Conservation (phyloP, 129 eudicot species). For the Flaveria bidentis region DNA sequence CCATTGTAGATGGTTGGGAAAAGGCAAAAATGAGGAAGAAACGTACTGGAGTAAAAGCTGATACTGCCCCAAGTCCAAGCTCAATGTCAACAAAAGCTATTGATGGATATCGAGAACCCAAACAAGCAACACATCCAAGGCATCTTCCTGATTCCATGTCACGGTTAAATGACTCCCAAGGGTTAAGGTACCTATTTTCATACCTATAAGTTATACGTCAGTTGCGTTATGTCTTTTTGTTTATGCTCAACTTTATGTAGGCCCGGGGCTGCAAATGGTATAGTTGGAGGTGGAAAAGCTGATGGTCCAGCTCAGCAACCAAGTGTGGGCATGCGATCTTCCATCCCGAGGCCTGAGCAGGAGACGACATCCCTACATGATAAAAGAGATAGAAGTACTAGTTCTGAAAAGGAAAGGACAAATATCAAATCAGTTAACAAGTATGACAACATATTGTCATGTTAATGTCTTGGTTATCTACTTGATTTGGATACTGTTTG, state of each 20-base stretch:
- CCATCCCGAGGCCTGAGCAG: constrained; percentile 60
- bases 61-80: constrained; percentile 54
- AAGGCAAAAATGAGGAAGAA: constrained; percentile 85
- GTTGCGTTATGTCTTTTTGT: constrained; percentile 19
- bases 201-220: not conserved
- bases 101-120: constrained; percentile 72
- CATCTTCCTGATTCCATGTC: constrained; percentile 55
- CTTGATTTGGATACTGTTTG: not conserved
- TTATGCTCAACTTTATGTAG: constrained; percentile 37
- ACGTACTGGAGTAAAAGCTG: constrained; percentile 74
- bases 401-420: constrained; percentile 71
- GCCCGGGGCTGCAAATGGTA: constrained; percentile 62
- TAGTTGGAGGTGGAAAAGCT: constrained; percentile 54
- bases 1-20: constrained; percentile 85
- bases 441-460: constrained; percentile 39
- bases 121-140: constrained; percentile 67
- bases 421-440: constrained; percentile 61
- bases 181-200: constrained; percentile 55
- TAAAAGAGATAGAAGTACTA: constrained; percentile 57
- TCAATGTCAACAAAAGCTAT: constrained; percentile 51
- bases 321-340: constrained; percentile 60
- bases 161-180: constrained; percentile 55
- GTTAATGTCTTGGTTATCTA: not conserved
- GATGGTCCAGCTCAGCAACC: constrained; percentile 57
- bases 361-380: constrained; percentile 58